Base-by-base conservation (phyloP, 345 rosid genomes). In the Salix exigua region DNA sequence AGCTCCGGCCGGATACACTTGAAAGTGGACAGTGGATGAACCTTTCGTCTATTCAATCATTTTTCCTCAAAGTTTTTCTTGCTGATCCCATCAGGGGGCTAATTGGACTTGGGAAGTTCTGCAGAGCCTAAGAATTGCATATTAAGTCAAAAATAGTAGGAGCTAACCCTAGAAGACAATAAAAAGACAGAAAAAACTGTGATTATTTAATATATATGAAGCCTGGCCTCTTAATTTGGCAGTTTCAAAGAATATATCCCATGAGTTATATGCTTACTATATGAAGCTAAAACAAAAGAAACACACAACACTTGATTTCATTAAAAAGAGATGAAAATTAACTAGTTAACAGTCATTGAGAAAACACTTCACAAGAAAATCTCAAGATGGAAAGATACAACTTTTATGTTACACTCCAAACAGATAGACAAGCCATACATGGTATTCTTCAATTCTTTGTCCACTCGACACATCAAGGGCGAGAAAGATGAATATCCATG, bases 381-480 rank as follows among this genome's bases (percentile, higher is more conserved):
- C 7, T 48, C 53, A 48, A 16, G 53, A 14, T 16, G 53, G 4
- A 48, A 48, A 48, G 53, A 48, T 48, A 48, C 53, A 48, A 48
- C 53, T 48, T 48, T 48, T 48, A 48, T 48, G 19, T 48, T 48
- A 48, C 53, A 16, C 53, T 48, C 53, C 53, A 14, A 48, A 48
- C 53, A 17, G 53, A 16, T 48, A 48, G 53, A 48, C 53, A 48
- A 48, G 53, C 53, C 19, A 48, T 48, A 16, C 68, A 67, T 67
- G 60, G 55, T 71, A 33, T 30, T 73, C 81, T 66, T 78, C 46
- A 67, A 78, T 42, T 38, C 28, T 23, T 68, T 72, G 66, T 55
- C 66, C 50, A 38, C 61, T 58, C 42, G 40, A 72, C 5, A 55
- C 5, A 8, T 66, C 53, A 48, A 48, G 53, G 53, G 53, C 17